Conservation (phyloP, 2,329 filamentous ascomycete genomes). For the Penicillium brevicompactum region DNA sequence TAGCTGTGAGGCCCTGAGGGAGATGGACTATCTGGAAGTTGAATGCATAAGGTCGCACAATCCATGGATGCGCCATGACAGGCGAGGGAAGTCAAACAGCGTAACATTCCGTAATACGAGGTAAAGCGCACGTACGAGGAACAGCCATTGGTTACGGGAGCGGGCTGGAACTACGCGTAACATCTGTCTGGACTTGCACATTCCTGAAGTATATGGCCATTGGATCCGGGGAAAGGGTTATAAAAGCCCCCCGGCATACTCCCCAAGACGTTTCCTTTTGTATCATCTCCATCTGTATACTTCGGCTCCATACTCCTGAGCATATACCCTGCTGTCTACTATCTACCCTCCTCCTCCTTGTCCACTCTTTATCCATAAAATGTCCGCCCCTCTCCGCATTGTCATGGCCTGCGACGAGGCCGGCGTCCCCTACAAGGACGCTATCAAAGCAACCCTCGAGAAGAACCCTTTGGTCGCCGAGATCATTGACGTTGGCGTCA, state of each 20-base stretch:
- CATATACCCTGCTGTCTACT: no score
- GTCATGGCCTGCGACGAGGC: constrained; percentile 70
- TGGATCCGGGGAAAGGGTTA: background rate
- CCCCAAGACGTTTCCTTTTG: background rate
- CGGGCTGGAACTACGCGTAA: background rate
- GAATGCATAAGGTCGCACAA: no score
- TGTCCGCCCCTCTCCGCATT: constrained; percentile 55
- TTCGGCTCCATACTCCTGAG: no score
- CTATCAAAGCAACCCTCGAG: constrained; percentile 72
- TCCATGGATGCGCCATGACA: background rate
- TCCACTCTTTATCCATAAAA: constrained; percentile 13
- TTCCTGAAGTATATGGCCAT: constrained; percentile 6
- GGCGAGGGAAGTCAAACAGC: background rate
- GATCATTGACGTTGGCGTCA: constrained; percentile 74
- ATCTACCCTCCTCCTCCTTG: background rate
- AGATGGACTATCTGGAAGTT: no score
- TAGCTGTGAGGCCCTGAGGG: no score
- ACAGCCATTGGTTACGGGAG: background rate
- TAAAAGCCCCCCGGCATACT: constrained; percentile 8
- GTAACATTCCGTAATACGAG: constrained; percentile 15
- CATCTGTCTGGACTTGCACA: background rate
- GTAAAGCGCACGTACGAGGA: constrained; percentile 14
- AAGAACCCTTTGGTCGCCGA: constrained; percentile 66
- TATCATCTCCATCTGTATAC: no score
- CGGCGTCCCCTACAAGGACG: constrained; percentile 76